Evolutionary conservation across 2,329 filamentous ascomycete genomes (phyloP).

Genomic region (Sclerotinia glacialis): DNA sequence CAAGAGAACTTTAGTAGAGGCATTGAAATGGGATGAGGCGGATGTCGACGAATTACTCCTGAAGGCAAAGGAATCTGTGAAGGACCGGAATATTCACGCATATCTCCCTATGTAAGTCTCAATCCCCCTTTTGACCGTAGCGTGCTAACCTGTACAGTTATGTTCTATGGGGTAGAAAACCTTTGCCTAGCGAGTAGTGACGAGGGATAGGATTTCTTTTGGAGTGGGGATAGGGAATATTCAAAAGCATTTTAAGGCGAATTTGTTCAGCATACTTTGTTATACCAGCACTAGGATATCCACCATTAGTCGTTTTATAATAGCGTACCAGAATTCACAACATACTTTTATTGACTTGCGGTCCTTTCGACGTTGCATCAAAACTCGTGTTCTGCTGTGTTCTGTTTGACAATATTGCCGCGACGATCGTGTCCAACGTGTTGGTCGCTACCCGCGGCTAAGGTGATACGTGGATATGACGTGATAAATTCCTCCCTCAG

Average conservation of each 20-base stretch:
- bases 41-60: not conserved
- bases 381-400: not conserved
- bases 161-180: slow-evolving; percentile 14
- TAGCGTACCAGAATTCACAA: not conserved
- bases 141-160: slow-evolving; percentile 3
- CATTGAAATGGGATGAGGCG: slow-evolving; percentile 6
- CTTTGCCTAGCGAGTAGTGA: not conserved
- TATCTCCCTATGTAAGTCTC: slow-evolving; percentile 11
- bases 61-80: not conserved
- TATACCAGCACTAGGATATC: slow-evolving; percentile 9
- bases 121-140: not conserved
- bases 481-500: not conserved
- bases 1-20: not conserved
- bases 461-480: not conserved
- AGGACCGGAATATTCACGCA: slow-evolving; percentile 6
- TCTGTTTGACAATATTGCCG: slow-evolving; percentile 12
- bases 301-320: not conserved
- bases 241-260: not conserved
- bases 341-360: not conserved
- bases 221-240: not conserved
- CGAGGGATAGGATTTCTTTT: not conserved
- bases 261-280: not conserved
- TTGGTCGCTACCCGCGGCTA: slow-evolving; percentile 2
- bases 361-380: not conserved
- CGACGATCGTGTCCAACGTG: not conserved